Evolutionary conservation across 2,329 filamentous ascomycete genomes (phyloP).

Genomic region (Aspergillaceae sp.): DNA sequence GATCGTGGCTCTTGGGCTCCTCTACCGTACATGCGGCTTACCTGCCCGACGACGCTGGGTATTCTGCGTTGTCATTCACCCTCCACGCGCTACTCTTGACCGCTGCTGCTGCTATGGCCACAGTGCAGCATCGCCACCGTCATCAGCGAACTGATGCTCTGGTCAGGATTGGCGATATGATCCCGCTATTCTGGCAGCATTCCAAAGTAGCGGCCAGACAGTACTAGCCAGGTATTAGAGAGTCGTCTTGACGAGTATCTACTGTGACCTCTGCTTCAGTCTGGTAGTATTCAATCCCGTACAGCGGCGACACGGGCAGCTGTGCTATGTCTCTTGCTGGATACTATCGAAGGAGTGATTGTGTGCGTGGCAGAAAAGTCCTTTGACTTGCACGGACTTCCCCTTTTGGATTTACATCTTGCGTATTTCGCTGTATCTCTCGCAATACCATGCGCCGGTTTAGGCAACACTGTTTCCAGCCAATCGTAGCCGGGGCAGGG

Average conservation of each 20-base stretch:
- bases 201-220: slow-evolving; percentile 71
- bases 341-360: slow-evolving; percentile 43
- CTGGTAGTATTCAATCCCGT: slow-evolving; percentile 41
- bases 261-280: slow-evolving; percentile 71
- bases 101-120: slow-evolving; percentile 48
- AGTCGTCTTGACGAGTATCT: slow-evolving; percentile 72
- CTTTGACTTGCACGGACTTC: no score
- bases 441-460: background rate
- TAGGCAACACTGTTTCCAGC: slow-evolving; percentile 1
- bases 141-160: background rate
- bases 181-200: slow-evolving; percentile 60
- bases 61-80: slow-evolving; percentile 43
- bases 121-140: slow-evolving; percentile 37
- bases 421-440: background rate
- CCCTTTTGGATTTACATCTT: background rate
- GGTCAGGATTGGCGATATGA: slow-evolving; percentile 51
- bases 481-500: background rate
- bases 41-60: slow-evolving; percentile 33
- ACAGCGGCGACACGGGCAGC: slow-evolving; percentile 46
- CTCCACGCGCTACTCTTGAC: slow-evolving; percentile 45
- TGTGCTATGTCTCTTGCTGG: slow-evolving; percentile 44
- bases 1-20: slow-evolving; percentile 61
- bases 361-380: slow-evolving; percentile 44
- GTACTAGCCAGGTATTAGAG: slow-evolving; percentile 64
- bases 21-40: slow-evolving; percentile 49